Base-by-base conservation (phyloP, 2,329 filamentous ascomycete species). In the Colletotrichum zoysiae region DNA sequence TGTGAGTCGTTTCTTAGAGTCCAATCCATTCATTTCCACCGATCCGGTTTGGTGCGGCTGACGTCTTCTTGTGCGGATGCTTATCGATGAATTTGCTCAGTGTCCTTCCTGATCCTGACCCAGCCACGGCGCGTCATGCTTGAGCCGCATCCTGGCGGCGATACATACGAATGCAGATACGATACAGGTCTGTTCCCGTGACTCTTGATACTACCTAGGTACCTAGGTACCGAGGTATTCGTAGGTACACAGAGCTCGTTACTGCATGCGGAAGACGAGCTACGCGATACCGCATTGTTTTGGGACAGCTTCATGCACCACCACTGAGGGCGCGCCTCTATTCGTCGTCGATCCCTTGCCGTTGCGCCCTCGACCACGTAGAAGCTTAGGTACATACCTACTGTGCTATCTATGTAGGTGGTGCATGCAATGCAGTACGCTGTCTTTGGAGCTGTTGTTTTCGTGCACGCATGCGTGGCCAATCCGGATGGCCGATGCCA, bases 251-350 rank as follows among this genome's bases (percentile, higher is more conserved):
- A 48, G 3, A 33, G 46, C 23, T 33, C 23, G 30, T 20, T 60
- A 14, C 61, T 65, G 61, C 67, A 70, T 51, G 38, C 61, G 35
- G 66, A 44, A 42, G 42, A 48, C 30, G 38, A 42, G 38, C 38
- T 68, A 16, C 58, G 44, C 46, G 26, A 35, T 38, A 7, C 46
- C 14, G 44, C 18, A 50, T 33, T 60, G 70, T 70, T 70, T 73
- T 70, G 61, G 18, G 40, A 70, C 50, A 56, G 38, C 70, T n/a
- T 67, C 66, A 51, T 61, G 56, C 70, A 70, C 33, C 56, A 61
- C 30, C 56, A 26, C 26, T 26, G 50, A 71, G 70, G 50, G 40
- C 50, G n/a, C 33, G 26, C 9, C 63, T 57, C 50, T 30, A 66
- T 70, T 70, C 48, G 33, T 70, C 48, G 33, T 60, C 60, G 53